A percentile compares a stretch with the other conserved stretches of the same genome.
phyloP scores from a whole-genome alignment of 139 green algal species.

The Limnomonas spitsbergensis region DNA sequence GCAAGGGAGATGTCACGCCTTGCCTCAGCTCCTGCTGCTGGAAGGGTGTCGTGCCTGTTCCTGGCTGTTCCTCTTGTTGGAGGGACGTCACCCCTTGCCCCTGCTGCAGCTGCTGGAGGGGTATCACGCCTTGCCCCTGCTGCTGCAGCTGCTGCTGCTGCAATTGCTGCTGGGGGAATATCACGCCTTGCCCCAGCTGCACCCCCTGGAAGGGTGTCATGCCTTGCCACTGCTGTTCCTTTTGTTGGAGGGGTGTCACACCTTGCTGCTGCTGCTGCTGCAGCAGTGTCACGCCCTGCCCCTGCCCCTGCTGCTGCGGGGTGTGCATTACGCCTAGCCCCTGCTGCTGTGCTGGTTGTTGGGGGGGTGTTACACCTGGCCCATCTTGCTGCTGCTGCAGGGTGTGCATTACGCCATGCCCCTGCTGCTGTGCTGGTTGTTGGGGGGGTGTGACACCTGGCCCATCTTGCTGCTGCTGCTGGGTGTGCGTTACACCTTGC shows the following conservation, averaged over 20 bases:
- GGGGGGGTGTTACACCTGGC: not conserved
- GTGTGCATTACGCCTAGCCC: not conserved
- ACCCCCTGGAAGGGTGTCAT: too few relatives aligned
- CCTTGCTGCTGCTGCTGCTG: too few relatives aligned
- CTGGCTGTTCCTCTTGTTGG: too few relatives aligned
- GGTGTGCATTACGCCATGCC: not conserved
- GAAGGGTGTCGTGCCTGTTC: too few relatives aligned
- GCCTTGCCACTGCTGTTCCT: not conserved
- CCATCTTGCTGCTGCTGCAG: not conserved
- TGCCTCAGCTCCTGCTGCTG: too few relatives aligned
- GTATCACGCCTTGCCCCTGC: not conserved
- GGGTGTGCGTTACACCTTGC: not conserved
- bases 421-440: not conserved
- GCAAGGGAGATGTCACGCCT: too few relatives aligned
- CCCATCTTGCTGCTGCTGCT: not conserved
- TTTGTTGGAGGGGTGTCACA: too few relatives aligned
- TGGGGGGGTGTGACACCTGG: too few relatives aligned
- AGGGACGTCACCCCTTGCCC: not conserved
- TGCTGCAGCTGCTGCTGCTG: not conserved
- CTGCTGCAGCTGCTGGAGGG: not conserved
- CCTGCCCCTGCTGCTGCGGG: too few relatives aligned
- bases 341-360: not conserved
- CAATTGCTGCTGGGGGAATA: too few relatives aligned
- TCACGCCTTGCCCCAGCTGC: too few relatives aligned
- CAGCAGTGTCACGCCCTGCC: too few relatives aligned